Percentiles rank a stretch among this genome's conserved stretches.
phyloP scores from a whole-genome alignment of 345 rosid genomes.

The Heritiera fomes region DNA sequence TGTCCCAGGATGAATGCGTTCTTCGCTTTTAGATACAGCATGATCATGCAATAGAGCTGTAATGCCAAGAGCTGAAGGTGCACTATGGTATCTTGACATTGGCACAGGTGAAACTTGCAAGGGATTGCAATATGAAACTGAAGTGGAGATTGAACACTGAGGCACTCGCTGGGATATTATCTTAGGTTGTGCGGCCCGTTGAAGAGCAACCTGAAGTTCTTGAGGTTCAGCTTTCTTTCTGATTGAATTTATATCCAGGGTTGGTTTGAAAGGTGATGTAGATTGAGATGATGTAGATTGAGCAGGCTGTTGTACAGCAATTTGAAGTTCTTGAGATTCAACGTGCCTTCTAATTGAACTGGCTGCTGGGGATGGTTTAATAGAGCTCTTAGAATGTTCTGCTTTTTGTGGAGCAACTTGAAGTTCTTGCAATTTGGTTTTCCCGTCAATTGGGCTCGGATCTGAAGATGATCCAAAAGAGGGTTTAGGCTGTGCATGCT shows the following conservation, averaged over 20 bases:
- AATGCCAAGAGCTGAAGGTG: conserved; percentile 64
- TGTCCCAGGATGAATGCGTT: conserved; percentile 33
- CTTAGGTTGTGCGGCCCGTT: conserved; percentile 52
- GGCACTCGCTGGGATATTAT: conserved; percentile 53
- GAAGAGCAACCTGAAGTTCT: conserved; percentile 53
- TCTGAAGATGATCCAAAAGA: neutral
- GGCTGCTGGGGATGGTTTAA: conserved; percentile 4
- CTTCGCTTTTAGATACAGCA: conserved; percentile 45
- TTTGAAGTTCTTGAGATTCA: neutral
- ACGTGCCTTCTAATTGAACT: neutral
- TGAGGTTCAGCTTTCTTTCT: conserved; percentile 32
- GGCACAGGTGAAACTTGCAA: conserved; percentile 51
- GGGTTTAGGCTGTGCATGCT: neutral
- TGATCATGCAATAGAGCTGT: conserved; percentile 79
- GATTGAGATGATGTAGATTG: conserved; percentile 19
- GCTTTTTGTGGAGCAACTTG: conserved; percentile 6
- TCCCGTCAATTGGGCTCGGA: neutral
- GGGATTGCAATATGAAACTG: conserved; percentile 40
- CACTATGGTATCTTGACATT: conserved; percentile 52
- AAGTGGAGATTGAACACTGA: conserved; percentile 44
- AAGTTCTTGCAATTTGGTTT: neutral
- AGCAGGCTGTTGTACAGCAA: neutral
- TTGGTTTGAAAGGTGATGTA: conserved; percentile 29
- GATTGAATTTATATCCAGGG: conserved; percentile 33
- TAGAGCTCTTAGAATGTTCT: neutral